Evolutionary conservation across 768 basidiomycete genomes (phyloP).

Genomic region (Dioszegia aurantiaca): DNA sequence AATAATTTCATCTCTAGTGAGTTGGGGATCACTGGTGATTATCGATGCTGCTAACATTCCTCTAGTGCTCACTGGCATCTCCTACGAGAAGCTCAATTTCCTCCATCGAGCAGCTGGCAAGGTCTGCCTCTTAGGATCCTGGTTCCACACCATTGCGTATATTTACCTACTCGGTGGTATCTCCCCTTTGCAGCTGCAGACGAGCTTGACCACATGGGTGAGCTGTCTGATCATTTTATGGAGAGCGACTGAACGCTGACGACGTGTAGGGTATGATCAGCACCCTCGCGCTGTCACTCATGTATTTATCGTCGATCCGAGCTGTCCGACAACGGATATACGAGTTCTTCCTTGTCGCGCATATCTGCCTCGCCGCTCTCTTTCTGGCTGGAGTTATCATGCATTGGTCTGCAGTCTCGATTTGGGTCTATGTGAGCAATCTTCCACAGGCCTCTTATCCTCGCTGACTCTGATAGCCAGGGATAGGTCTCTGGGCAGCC

Average conservation of each 20-base stretch:
- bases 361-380: slow-evolving; percentile 44
- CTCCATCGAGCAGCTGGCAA: slow-evolving; percentile 49
- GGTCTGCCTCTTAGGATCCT: slow-evolving; percentile 35
- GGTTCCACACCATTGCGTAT: slow-evolving; percentile 41
- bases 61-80: slow-evolving; percentile 59
- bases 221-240: slow-evolving; percentile 1
- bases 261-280: slow-evolving; percentile 40
- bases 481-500: slow-evolving; percentile 47
- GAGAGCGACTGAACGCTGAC: slow-evolving; percentile 7
- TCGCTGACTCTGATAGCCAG: slow-evolving; percentile 30
- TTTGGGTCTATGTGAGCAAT: slow-evolving; percentile 40
- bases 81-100: slow-evolving; percentile 58
- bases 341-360: slow-evolving; percentile 50
- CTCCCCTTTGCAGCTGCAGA: slow-evolving; percentile 18
- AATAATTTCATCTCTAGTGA: slow-evolving; percentile 63
- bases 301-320: slow-evolving; percentile 36
- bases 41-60: too few species aligned
- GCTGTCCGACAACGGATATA: slow-evolving; percentile 41
- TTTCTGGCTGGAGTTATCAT: slow-evolving; percentile 35
- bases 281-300: slow-evolving; percentile 37
- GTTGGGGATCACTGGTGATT: too few species aligned
- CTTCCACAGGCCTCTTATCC: background rate
- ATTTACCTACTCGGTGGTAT: slow-evolving; percentile 29
- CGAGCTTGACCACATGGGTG: slow-evolving; percentile 31
- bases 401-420: slow-evolving; percentile 36